Conservation (phyloP, 2,329 filamentous ascomycete genomes). For the Tolypocladium tropicale region DNA sequence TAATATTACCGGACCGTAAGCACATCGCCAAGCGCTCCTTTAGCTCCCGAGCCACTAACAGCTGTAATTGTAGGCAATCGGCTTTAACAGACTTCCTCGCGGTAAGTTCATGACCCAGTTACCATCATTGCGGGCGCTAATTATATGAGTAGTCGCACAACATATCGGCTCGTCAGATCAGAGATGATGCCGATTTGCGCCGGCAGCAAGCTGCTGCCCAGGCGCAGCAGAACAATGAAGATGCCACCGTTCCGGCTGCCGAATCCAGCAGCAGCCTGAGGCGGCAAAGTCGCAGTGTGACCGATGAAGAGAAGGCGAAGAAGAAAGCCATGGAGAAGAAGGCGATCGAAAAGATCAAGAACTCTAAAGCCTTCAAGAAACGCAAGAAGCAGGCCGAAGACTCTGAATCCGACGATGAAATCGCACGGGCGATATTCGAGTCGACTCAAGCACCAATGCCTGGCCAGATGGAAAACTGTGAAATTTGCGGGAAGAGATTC, state of each 20-base stretch:
- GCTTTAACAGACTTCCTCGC: constrained; percentile 44
- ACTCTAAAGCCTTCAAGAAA: constrained; percentile 47
- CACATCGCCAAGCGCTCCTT: not conserved
- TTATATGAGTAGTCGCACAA: constrained; percentile 48
- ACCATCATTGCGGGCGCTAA: constrained; percentile 8
- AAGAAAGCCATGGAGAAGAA: constrained; percentile 38
- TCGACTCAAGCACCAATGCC: constrained; percentile 47
- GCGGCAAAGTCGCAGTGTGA: constrained; percentile 16
- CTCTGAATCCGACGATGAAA: constrained; percentile 38
- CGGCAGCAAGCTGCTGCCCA: constrained; percentile 26
- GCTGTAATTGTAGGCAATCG: constrained; percentile 27
- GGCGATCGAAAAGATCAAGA: constrained; percentile 51
- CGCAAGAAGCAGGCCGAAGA: constrained; percentile 30
- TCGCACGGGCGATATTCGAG: constrained; percentile 38
- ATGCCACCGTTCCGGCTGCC: constrained; percentile 7
- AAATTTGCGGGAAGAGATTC: constrained; percentile 75
- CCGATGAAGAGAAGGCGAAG: constrained; percentile 15
- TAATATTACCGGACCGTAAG: constrained; percentile 30
- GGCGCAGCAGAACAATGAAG: constrained; percentile 10
- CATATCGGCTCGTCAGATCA: constrained; percentile 52
- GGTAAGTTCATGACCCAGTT: constrained; percentile 16
- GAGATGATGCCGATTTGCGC: constrained; percentile 36
- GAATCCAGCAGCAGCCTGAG: constrained; percentile 14
- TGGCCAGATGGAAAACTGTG: constrained; percentile 83
- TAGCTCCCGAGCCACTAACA: constrained; percentile 3